Base-by-base conservation (phyloP, 1,284 basidiomycete species). In the Apiotrichum gracile region DNA sequence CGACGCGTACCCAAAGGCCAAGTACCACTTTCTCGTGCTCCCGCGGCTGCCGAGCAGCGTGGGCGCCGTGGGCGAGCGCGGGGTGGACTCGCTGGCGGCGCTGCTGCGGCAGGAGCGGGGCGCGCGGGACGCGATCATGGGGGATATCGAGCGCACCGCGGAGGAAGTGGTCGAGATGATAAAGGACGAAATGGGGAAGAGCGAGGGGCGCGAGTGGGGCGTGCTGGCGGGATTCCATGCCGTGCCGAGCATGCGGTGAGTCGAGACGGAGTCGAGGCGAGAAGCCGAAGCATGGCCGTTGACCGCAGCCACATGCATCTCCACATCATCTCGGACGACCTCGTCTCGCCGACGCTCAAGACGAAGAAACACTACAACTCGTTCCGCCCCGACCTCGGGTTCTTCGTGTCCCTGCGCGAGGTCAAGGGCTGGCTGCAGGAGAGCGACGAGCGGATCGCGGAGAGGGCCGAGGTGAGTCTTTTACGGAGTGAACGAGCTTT, bases 321-420 rank as follows among this genome's bases (percentile, higher is more conserved):
- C 7, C 92, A 97, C 68, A 83, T 97, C 55, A 78, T 97, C 26
- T 94, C 91, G 1, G 79, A 81, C 21, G 93, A 98, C 68, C 75
- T 96, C 19, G 80, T 83, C 47, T 86, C 87, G 0, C 78, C 82
- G 3, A 75, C 77, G 34, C 76, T 97, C 75, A 97, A 94, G 74
- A 82, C 81, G 58, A 97, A 96, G 79, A 92, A 88, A 66, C 92
- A 97, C 65, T 91, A 91, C 77, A 91, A 94, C 69, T 91, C 90
- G 3, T 98, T 97, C 76, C 84, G 88, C 63, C 94, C 93, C 0
- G 81, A 81, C 27, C 77, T 82, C 14, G 92, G 90, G 0, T 97
- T 92, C 76, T 97, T 96, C 72, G 66, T 97, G 0, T 81, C 84
- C 50, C 76, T 96, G 5, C 78, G 82, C 33, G 83, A 88, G 6